Percentiles rank a stretch among this genome's conserved stretches.
phyloP scores from a whole-genome alignment of 352 stramenopile genomes.

The Phytophthora quininea region DNA sequence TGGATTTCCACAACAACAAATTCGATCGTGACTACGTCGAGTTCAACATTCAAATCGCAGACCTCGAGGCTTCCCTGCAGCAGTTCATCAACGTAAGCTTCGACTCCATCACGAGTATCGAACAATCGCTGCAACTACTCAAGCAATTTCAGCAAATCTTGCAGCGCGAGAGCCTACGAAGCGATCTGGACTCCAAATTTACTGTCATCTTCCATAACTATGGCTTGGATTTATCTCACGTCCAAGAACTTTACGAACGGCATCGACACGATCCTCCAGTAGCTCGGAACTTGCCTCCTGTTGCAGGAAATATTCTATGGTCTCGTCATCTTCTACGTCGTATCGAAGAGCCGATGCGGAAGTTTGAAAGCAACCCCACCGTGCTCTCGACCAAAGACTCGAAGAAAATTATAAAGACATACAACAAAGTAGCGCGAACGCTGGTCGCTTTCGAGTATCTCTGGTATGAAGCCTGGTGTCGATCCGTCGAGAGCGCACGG shows the following conservation, averaged over 20 bases:
- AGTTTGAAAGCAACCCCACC: conserved; percentile 85
- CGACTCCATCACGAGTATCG: conserved; percentile 89
- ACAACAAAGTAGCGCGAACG: conserved; percentile 90
- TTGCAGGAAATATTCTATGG: conserved; percentile 89
- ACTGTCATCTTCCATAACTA: conserved; percentile 94
- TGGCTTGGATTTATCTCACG: conserved; percentile 82
- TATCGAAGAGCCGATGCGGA: conserved; percentile 90
- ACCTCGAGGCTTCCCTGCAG: conserved; percentile 87
- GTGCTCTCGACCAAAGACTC: conserved; percentile 88
- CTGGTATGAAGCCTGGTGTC: conserved; percentile 90
- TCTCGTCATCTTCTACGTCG: conserved; percentile 80
- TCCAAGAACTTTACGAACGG: conserved; percentile 89
- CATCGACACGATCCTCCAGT: conserved; percentile 86
- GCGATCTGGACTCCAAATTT: conserved; percentile 90
- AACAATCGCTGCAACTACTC: conserved; percentile 83
- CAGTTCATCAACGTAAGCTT: conserved; percentile 93
- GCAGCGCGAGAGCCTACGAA: conserved; percentile 81
- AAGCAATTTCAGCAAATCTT: conserved; percentile 91
- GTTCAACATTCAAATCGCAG: conserved; percentile 93
- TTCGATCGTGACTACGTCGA: conserved; percentile 95
- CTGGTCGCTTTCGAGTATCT: conserved; percentile 91
- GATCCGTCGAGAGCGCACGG: conserved; percentile 77
- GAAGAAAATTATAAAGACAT: conserved; percentile 92
- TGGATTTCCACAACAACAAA: conserved; percentile 91
- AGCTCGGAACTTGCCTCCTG: conserved; percentile 79